phyloP scores from a whole-genome alignment of 352 stramenopile genomes.

The Globisporangium mamillatum region DNA sequence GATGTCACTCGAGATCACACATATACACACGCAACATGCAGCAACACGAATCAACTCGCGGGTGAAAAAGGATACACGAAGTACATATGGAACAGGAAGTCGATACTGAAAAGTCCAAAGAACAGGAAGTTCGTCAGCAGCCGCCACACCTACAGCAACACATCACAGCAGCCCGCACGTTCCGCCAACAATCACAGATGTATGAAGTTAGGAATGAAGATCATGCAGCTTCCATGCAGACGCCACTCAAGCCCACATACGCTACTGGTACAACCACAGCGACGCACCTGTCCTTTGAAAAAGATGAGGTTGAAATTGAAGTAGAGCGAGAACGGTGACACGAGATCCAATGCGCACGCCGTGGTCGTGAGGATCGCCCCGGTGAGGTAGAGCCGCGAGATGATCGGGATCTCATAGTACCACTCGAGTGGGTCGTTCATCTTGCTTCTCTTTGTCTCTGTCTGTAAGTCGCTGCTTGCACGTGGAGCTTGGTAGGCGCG shows the following conservation, averaged over 20 bases:
- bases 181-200: background rate
- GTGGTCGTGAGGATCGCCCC: constrained; percentile 96
- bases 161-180: background rate
- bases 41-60: constrained; percentile 14
- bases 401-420: constrained; percentile 99
- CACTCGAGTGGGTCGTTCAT: constrained; percentile 91
- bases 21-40: constrained; percentile 14
- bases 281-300: constrained; percentile 92
- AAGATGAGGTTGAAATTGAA: constrained; percentile 97
- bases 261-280: background rate
- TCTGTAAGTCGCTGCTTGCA: background rate
- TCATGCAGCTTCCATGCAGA: background rate
- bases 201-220: background rate
- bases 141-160: constrained; percentile 82
- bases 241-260: background rate
- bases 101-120: constrained; percentile 98
- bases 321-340: constrained; percentile 96
- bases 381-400: constrained; percentile 97
- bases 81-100: constrained; percentile 99
- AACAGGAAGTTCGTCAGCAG: constrained; percentile 99
- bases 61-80: constrained; percentile 89
- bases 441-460: constrained; percentile 13
- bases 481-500: background rate
- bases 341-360: constrained; percentile 94
- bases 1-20: background rate